These are phyloP conservation scores for Penicillium tannophilum DNA, from an alignment of 495 filamentous ascomycete genomes.

Conservation along the genomic window DNA sequence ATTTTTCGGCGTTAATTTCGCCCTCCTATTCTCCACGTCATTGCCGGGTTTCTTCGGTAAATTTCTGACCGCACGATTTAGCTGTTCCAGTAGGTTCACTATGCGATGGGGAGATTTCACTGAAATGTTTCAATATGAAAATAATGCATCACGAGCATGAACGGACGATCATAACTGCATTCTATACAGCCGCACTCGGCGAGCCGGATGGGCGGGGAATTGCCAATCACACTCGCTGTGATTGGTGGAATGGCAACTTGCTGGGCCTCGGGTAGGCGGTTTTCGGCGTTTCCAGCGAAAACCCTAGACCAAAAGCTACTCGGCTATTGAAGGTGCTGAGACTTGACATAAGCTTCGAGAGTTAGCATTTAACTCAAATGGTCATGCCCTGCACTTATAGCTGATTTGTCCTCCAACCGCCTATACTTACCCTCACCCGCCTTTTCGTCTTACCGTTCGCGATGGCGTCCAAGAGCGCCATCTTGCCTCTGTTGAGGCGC, in stretches of 20 bases:
- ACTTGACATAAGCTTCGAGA: conserved; percentile 12
- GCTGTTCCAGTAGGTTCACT: too few relatives aligned
- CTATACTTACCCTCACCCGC: neutral
- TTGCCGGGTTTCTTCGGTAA: neutral
- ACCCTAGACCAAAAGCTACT: conserved; percentile 12
- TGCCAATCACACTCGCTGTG: conserved; percentile 23
- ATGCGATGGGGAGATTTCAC: too few relatives aligned
- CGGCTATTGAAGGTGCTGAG: conserved; percentile 26
- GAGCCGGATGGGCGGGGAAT: conserved; percentile 6
- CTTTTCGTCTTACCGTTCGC: conserved; percentile 3
- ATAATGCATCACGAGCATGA: neutral
- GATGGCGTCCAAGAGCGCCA: conserved; percentile 48
- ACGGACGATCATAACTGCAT: neutral
- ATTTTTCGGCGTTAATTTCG: neutral
- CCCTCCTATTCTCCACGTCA: neutral
- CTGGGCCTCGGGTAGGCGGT: conserved; percentile 36
- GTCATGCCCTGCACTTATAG: neutral
- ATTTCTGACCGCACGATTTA: too few relatives aligned
- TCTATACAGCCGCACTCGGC: conserved; percentile 12
- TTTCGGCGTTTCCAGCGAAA: conserved; percentile 27
- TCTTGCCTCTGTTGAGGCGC: conserved; percentile 48
- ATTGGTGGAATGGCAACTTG: conserved; percentile 32
- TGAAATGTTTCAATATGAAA: too few relatives aligned
- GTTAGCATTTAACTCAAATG: conserved; percentile 5
- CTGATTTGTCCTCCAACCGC: neutral